phyloP scores from a whole-genome alignment of 495 filamentous ascomycete genomes.

The Penicillium daleae region DNA sequence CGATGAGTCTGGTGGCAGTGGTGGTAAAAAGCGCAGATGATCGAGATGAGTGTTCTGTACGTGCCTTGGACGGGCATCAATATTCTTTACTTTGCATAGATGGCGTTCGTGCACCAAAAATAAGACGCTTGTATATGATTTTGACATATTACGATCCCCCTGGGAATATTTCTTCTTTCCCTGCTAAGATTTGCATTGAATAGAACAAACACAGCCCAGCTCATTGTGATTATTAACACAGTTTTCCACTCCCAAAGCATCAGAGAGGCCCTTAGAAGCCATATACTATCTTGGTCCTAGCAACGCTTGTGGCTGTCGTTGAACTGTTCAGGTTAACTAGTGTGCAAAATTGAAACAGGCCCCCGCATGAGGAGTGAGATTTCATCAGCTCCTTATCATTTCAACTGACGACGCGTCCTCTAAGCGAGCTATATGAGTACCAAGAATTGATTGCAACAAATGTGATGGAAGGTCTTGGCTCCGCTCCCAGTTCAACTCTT shows the following conservation, averaged over 20 bases:
- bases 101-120: slow-evolving; percentile 36
- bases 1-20: slow-evolving; percentile 64
- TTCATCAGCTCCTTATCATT: not conserved
- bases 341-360: not conserved
- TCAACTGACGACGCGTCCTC: not conserved
- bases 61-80: slow-evolving; percentile 22
- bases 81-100: slow-evolving; percentile 28
- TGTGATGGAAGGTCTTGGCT: not conserved
- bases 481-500: not conserved
- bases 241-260: no score
- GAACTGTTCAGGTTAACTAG: not conserved
- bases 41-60: slow-evolving; percentile 24
- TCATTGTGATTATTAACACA: no score
- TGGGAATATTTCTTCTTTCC: no score
- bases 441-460: not conserved
- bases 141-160: slow-evolving; percentile 3
- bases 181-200: no score
- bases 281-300: no score
- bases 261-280: no score
- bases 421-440: slow-evolving; percentile 1
- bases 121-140: slow-evolving; percentile 24
- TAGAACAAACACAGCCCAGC: no score
- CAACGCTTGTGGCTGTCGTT: not conserved
- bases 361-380: not conserved
- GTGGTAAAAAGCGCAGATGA: slow-evolving; percentile 64